Base-by-base conservation (phyloP, 768 basidiomycete genomes). In the Mycena rosella region DNA sequence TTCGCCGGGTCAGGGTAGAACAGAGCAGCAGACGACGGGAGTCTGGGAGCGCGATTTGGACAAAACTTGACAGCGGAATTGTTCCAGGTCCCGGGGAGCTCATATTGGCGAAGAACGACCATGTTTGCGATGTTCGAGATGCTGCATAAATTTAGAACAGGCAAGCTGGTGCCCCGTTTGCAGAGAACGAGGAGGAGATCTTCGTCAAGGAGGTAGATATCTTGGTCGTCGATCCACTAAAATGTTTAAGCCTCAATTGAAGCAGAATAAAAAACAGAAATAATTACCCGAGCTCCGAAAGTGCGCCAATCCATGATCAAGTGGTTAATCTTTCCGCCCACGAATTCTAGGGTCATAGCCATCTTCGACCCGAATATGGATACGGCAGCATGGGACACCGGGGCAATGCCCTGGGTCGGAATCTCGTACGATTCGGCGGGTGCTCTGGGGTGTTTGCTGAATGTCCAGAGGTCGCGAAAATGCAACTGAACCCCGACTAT, bases 1-100 rank as follows among this genome's bases (percentile, higher is more conserved):
- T 80, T 79, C 36, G 82, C 78, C 10, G 88, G 86, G 69, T 89
- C 88, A 38, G 82, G 79, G 66, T 86, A 86, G 73, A 91, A 90
- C n/a, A 89, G 75, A 10, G 87, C 85, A 51, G 77, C 83, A 3
- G 83, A 72, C 30, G 80, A 75, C 2, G 81, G 75, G 5, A 74
- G 59, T 30, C 78, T 63, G 29, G 84, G 79, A 42, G 85, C 81
- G 15, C 77, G 78, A 67, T 90, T 88, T 1, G 82, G 82, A 53
- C 81, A 80, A 68, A 89, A 85, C 36, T 80, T 82, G 69, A 89
- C 77, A 30, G 76, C 76, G 17, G 82, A 84, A 42, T 79, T 78
- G 51, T 69, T 77, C 89, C 88, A 91, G 30, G 79, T 78, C 42
- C 80, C 81, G 1, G 89, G 87, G 26, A 91, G 82, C 70, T 89